A percentile compares a stretch with the other conserved stretches of the same genome.
Conservation (phyloP, 495 filamentous ascomycete genomes). For the Penicillium bialowiezense region DNA sequence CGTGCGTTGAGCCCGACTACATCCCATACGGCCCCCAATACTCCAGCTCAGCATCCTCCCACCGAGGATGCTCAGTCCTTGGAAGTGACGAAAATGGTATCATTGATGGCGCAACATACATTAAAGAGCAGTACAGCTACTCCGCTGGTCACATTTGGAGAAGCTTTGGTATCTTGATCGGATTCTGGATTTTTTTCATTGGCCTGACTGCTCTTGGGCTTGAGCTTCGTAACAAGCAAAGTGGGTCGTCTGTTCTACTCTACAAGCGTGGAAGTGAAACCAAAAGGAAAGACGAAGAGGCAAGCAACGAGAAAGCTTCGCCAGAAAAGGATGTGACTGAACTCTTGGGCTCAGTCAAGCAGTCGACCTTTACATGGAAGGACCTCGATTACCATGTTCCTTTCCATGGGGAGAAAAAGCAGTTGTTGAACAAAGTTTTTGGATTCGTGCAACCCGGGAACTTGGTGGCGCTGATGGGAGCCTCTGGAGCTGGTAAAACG, state of each 20-base stretch:
- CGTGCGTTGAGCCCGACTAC: conserved; percentile 65
- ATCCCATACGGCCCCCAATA: conserved; percentile 62
- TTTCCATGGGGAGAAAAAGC: conserved; percentile 47
- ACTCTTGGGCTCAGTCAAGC: conserved; percentile 23
- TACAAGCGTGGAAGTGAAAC: conserved; percentile 55
- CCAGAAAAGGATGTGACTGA: conserved; percentile 13
- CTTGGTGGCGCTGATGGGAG: conserved; percentile 79
- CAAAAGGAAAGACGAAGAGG: conserved; percentile 24
- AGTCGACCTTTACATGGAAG: conserved; percentile 50
- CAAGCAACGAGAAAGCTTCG: conserved; percentile 11
- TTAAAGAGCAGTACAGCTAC: conserved; percentile 64
- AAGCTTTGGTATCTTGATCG: conserved; percentile 78
- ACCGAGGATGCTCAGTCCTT: conserved; percentile 70
- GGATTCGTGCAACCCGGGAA: conserved; percentile 78
- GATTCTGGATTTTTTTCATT: conserved; percentile 70
- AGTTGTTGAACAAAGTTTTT: conserved; percentile 68
- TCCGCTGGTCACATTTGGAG: conserved; percentile 63
- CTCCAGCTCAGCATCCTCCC: conserved; percentile 52
- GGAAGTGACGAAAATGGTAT: conserved; percentile 57
- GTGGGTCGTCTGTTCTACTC: conserved; percentile 59
- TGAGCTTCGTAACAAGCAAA: conserved; percentile 60
- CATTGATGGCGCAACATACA: conserved; percentile 62
- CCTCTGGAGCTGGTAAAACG: conserved; percentile 82
- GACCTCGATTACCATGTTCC: conserved; percentile 69
- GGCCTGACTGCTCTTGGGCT: conserved; percentile 62